Evolutionary conservation across 1,284 basidiomycete species (phyloP).

Genomic region (Ustilago tritici): DNA sequence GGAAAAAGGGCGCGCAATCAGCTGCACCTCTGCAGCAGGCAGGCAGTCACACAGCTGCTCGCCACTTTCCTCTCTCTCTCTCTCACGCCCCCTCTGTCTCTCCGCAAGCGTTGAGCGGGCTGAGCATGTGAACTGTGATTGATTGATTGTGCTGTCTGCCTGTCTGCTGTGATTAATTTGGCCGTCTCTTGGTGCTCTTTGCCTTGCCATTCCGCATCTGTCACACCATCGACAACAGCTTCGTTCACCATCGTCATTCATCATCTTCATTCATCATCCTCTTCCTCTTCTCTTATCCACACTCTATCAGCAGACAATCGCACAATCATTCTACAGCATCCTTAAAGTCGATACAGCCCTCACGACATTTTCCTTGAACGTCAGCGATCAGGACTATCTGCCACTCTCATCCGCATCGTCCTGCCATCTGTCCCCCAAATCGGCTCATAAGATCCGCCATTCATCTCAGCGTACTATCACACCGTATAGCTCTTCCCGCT

Average conservation of each 20-base stretch:
- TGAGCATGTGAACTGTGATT: neutral
- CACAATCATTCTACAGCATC: neutral
- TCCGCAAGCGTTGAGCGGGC: neutral
- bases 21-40: slow-evolving; percentile 13
- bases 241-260: neutral
- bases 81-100: neutral
- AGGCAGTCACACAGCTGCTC: neutral
- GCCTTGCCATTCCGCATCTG: slow-evolving; percentile 8
- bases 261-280: neutral
- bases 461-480: neutral
- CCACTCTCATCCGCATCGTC: neutral
- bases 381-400: neutral
- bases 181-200: neutral
- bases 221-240: neutral
- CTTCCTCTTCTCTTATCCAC: neutral
- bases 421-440: neutral
- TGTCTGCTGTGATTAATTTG: slow-evolving; percentile 9
- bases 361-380: neutral
- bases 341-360: neutral
- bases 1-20: slow-evolving; percentile 10
- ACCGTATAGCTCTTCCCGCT: too few species aligned
- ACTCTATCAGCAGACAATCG: neutral
- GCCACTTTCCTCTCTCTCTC: neutral
- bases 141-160: neutral
- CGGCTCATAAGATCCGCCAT: neutral